A percentile compares a stretch with the other conserved stretches of the same genome.
These are phyloP conservation scores for Rhizoctonia solani DNA, from an alignment of 1,284 basidiomycete genomes.

Conservation along the genomic window DNA sequence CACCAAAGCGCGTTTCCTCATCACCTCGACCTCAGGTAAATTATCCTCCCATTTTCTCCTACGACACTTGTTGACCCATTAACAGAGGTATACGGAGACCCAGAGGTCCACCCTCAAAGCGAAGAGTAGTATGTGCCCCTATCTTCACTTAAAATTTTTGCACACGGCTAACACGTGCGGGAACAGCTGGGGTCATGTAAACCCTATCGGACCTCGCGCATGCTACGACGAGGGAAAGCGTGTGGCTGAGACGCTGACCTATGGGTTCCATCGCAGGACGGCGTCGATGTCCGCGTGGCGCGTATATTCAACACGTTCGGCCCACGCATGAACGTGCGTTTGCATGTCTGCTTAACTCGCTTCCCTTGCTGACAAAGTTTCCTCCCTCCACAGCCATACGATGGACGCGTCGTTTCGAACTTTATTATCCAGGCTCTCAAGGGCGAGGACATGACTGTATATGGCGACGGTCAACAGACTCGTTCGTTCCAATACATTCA, in stretches of 20 bases:
- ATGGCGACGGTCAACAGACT: slow-evolving; percentile 94
- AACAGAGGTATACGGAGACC: slow-evolving; percentile 95
- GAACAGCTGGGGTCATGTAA: slow-evolving; percentile 94
- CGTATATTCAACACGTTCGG: slow-evolving; percentile 95
- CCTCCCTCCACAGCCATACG: slow-evolving; percentile 81
- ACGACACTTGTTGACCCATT: background rate
- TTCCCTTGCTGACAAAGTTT: slow-evolving; percentile 40
- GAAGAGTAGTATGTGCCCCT: slow-evolving; percentile 80
- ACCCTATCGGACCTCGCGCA: slow-evolving; percentile 94
- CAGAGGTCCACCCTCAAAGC: slow-evolving; percentile 93
- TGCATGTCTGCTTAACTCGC: background rate
- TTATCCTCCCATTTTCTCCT: slow-evolving; percentile 11
- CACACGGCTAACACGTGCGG: slow-evolving; percentile 1
- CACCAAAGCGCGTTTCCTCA: slow-evolving; percentile 94
- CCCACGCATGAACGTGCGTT: slow-evolving; percentile 42
- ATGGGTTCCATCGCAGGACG: slow-evolving; percentile 94
- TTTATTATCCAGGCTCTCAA: slow-evolving; percentile 96
- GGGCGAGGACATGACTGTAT: slow-evolving; percentile 95
- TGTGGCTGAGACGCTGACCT: slow-evolving; percentile 92
- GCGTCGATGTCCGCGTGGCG: slow-evolving; percentile 92
- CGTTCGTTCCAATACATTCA: slow-evolving; percentile 96
- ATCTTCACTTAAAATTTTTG: background rate
- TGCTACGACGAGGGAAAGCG: slow-evolving; percentile 99
- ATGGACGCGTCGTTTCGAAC: slow-evolving; percentile 97
- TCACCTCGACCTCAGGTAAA: slow-evolving; percentile 87